Evolutionary conservation across 1,284 basidiomycete genomes (phyloP).

Genomic region (Naganishia sp.): DNA sequence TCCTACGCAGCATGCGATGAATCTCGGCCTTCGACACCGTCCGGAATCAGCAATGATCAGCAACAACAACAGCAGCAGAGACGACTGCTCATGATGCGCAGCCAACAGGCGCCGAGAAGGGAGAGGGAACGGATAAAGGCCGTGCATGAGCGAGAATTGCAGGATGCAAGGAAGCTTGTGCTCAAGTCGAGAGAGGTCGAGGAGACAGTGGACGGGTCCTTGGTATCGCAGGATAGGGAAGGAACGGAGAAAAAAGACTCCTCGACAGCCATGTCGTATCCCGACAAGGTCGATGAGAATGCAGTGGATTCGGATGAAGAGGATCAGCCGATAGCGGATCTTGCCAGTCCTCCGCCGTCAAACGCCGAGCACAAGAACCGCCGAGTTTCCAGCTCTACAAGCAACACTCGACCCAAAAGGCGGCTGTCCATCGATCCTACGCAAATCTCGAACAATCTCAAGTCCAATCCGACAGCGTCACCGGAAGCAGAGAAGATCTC

Average conservation of each 20-base stretch:
- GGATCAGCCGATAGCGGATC: slow-evolving; percentile 20
- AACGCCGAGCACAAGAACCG: not conserved
- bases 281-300: slow-evolving; percentile 10
- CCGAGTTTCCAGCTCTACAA: slow-evolving; percentile 7
- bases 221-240: not conserved
- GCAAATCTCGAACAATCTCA: slow-evolving; percentile 21
- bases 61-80: slow-evolving; percentile 24
- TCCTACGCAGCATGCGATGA: slow-evolving; percentile 51
- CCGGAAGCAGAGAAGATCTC: slow-evolving; percentile 3
- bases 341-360: slow-evolving; percentile 1
- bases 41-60: slow-evolving; percentile 11
- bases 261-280: slow-evolving; percentile 11
- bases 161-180: slow-evolving; percentile 23
- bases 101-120: slow-evolving; percentile 50
- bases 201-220: not conserved
- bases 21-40: slow-evolving; percentile 43
- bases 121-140: slow-evolving; percentile 43
- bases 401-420: slow-evolving; percentile 16
- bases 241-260: slow-evolving; percentile 5
- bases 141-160: slow-evolving; percentile 29
- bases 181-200: not conserved
- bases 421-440: slow-evolving; percentile 25
- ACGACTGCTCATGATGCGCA: slow-evolving; percentile 38
- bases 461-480: slow-evolving; percentile 17
- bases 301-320: slow-evolving; percentile 24